These are phyloP conservation scores for Dipteronia sinensis DNA, from an alignment of 345 rosid genomes.

Conservation along the genomic window DNA sequence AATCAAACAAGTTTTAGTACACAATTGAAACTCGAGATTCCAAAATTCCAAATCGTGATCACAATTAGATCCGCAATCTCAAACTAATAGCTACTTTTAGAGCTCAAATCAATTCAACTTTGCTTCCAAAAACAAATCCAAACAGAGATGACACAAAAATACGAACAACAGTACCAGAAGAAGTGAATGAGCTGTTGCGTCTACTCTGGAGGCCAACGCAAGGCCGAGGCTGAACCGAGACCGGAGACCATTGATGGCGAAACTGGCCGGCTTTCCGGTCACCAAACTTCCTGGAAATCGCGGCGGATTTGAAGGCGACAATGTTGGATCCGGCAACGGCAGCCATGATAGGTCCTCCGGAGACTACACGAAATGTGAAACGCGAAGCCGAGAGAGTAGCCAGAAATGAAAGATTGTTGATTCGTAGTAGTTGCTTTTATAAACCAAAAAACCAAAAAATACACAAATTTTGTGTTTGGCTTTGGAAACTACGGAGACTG, in stretches of 20 bases:
- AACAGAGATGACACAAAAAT: neutral
- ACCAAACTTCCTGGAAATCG: slow-evolving; percentile 28
- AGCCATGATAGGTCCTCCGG: slow-evolving; percentile 49
- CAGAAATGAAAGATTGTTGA: slow-evolving; percentile 30
- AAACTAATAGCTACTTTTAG: neutral
- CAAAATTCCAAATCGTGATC: neutral
- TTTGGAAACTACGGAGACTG: slow-evolving; percentile 41
- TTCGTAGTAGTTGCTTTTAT: slow-evolving; percentile 10
- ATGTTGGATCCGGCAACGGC: slow-evolving; percentile 57
- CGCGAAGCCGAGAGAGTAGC: slow-evolving; percentile 35
- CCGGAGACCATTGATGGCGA: slow-evolving; percentile 55
- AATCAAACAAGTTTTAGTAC: neutral
- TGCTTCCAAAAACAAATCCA: neutral
- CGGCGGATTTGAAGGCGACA: slow-evolving; percentile 50
- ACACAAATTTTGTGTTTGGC: slow-evolving; percentile 10
- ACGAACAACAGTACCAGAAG: slow-evolving; percentile 50
- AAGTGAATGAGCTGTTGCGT: slow-evolving; percentile 44
- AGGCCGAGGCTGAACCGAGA: slow-evolving; percentile 35
- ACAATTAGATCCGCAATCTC: neutral
- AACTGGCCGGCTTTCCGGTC: slow-evolving; percentile 42
- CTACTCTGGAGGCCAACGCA: slow-evolving; percentile 43
- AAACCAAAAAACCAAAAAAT: neutral
- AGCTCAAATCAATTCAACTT: neutral
- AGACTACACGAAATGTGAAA: slow-evolving; percentile 29
- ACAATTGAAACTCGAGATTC: neutral